Base-by-base conservation (phyloP, 805 yeast genomes). In the Monosporozyma solicola region DNA sequence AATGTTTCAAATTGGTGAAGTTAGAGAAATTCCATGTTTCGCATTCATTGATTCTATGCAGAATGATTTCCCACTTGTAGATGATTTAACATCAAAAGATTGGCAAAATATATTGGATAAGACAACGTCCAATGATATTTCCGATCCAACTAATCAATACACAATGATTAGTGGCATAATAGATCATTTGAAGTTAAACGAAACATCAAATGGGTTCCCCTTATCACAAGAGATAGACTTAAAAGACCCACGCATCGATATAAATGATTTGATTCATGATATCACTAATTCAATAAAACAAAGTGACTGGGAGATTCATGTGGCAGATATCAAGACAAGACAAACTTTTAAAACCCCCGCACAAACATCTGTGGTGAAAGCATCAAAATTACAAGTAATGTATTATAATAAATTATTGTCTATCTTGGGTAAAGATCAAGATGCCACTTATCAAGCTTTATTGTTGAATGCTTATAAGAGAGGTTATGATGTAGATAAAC, bases 301-400 rank as follows among this genome's bases (percentile, higher is more conserved):
- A 2, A 29, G 31, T 6, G 24, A 50, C 1, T 29, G 55, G 35
- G 60, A 66, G 29, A 54, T 79, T 20, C 54, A 66, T 8, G 69
- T 78, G 2, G 70, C 73, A 51, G 94, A 85, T 65, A 77, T 84
- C 27, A 85, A 85, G 64, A 84, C 91, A 1, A 71, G 91, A 51
- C 61, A 70, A 0, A 60, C 59, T 44, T 71, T 68, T 43, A 59
- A 57, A 0, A 54, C 77, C 1, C 90, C 91, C 0, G 48, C 57
- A 0, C 85, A 80, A 56, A 59, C 65, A 1, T 73, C 79, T 11
- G 84, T 82, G 0, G 54, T 79, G 13, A 61, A 67, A 3, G 71
- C 77, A 5, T 76, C 86, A 1, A 75, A 76, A 59, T 54, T 74
- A n/a, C 94, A 86, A 68, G 81, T 83, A 3, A 74, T 74, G 67